These are phyloP conservation scores for Coemansia sp. DNA, from an alignment of 192 early-diverging fungal species.

Conservation along the genomic window DNA sequence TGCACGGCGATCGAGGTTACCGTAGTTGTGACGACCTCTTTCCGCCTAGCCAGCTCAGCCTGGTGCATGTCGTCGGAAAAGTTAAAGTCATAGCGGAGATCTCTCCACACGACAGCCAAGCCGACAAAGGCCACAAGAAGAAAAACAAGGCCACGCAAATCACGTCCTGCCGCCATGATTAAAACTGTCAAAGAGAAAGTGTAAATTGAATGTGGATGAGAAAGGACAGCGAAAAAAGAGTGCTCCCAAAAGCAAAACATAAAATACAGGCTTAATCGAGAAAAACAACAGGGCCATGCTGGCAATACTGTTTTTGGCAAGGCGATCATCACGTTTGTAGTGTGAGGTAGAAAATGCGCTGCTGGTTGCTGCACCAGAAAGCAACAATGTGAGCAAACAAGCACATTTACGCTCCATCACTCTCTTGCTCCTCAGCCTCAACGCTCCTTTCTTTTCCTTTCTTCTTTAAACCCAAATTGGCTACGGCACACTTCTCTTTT, in stretches of 20 bases:
- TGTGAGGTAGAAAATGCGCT: no score
- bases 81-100: conserved; percentile 45
- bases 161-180: conserved; percentile 22
- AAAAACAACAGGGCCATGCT: no score
- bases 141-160: conserved; percentile 33
- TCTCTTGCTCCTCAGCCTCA: neutral
- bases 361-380: no score
- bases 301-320: neutral
- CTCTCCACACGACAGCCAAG: conserved; percentile 30
- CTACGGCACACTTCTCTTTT: conserved; percentile 1
- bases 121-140: conserved; percentile 32
- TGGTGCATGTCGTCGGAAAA: conserved; percentile 39
- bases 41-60: conserved; percentile 31
- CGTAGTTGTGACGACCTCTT: conserved; percentile 26
- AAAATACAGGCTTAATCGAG: no score
- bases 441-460: neutral
- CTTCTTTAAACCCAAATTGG: conserved; percentile 5
- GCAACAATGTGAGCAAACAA: neutral
- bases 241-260: no score
- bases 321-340: neutral
- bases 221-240: neutral
- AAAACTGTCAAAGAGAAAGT: neutral
- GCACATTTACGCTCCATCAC: neutral
- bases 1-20: conserved; percentile 16
- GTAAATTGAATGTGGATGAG: neutral